Conservation (phyloP, 1,284 basidiomycete genomes). For the Naganishia sp. region DNA sequence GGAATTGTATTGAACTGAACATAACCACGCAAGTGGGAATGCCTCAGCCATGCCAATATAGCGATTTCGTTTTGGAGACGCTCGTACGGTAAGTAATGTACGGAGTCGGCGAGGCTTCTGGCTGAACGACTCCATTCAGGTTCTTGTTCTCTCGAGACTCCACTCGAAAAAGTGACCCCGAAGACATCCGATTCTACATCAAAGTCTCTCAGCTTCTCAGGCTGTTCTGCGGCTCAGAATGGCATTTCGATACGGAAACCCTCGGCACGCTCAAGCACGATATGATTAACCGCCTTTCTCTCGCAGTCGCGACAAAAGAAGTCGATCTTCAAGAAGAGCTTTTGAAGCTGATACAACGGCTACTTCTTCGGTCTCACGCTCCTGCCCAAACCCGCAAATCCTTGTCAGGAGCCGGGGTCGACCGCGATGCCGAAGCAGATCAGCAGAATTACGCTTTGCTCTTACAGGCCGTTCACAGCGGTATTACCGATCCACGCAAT, state of each 20-base stretch:
- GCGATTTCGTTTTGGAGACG: constrained; percentile 21
- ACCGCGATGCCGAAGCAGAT: constrained; percentile 10
- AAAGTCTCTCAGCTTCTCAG: constrained; percentile 9
- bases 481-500: constrained; percentile 69
- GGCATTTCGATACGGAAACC: constrained; percentile 13
- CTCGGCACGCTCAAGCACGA: constrained; percentile 17
- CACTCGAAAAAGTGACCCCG: not conserved
- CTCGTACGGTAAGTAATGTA: constrained; percentile 10
- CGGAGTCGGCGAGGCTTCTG: not conserved
- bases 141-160: constrained; percentile 20
- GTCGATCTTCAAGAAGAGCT: constrained; percentile 23
- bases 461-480: constrained; percentile 75
- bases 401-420: not conserved
- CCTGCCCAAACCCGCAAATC: not conserved
- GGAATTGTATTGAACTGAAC: no score
- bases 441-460: constrained; percentile 60
- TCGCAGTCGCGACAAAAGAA: constrained; percentile 13
- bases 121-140: not conserved
- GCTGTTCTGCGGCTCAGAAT: constrained; percentile 14
- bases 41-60: constrained; percentile 25
- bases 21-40: not conserved
- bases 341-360: constrained; percentile 18
- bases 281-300: constrained; percentile 22
- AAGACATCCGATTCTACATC: constrained; percentile 11
- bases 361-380: constrained; percentile 1